Conservation (phyloP, 495 filamentous ascomycete genomes). For the Niebla homalea region DNA sequence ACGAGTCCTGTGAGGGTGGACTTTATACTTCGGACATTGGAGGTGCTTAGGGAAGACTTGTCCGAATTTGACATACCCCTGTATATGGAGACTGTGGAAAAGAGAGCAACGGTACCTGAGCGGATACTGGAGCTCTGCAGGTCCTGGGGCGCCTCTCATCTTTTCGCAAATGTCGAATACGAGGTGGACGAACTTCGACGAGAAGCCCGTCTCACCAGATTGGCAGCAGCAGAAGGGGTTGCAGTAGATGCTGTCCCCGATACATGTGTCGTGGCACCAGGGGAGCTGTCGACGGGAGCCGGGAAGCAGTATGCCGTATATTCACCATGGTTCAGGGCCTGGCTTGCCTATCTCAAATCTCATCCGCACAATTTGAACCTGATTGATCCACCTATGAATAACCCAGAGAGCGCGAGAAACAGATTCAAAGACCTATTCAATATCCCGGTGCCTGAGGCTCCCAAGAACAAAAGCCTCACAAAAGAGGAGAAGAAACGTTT, state of each 20-base stretch:
- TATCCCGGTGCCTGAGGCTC: slow-evolving; percentile 45
- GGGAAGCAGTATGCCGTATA: slow-evolving; percentile 80
- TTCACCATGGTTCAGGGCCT: slow-evolving; percentile 61
- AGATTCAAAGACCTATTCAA: slow-evolving; percentile 49
- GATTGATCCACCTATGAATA: slow-evolving; percentile 45
- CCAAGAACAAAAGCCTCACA: slow-evolving; percentile 49
- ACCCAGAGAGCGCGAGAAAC: slow-evolving; percentile 41
- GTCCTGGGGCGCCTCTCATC: slow-evolving; percentile 57
- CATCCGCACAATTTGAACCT: slow-evolving; percentile 51
- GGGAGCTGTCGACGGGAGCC: slow-evolving; percentile 42
- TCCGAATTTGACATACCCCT: slow-evolving; percentile 64
- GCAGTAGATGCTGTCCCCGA: slow-evolving; percentile 58
- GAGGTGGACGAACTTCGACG: slow-evolving; percentile 50
- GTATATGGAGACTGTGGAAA: slow-evolving; percentile 56
- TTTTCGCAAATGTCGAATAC: slow-evolving; percentile 46
- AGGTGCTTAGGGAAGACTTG: slow-evolving; percentile 51
- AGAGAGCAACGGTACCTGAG: slow-evolving; percentile 45
- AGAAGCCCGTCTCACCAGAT: slow-evolving; percentile 51
- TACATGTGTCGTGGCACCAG: slow-evolving; percentile 70
- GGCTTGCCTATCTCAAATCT: slow-evolving; percentile 56
- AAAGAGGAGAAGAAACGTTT: slow-evolving; percentile 45
- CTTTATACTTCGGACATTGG: slow-evolving; percentile 59
- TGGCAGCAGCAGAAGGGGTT: slow-evolving; percentile 46
- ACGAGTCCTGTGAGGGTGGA: slow-evolving; percentile 63
- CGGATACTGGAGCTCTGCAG: slow-evolving; percentile 57